phyloP scores from a whole-genome alignment of 257 asterid genomes.

The Forsythia suspensa region DNA sequence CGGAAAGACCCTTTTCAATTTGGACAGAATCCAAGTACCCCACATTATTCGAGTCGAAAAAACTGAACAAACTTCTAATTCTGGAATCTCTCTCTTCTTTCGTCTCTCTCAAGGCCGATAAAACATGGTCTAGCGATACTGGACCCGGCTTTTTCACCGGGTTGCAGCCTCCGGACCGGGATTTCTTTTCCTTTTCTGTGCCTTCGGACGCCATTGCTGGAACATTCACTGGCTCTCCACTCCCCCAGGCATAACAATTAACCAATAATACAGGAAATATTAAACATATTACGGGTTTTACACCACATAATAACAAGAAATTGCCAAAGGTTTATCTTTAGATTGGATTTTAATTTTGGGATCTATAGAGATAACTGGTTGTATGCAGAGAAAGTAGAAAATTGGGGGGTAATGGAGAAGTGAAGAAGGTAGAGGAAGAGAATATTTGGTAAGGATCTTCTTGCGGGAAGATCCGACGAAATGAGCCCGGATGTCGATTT shows the following conservation, averaged over 20 bases:
- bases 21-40: constrained; percentile 72
- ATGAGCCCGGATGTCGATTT: constrained; percentile 34
- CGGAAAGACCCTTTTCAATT: constrained; percentile 86
- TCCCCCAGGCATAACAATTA: too few relatives aligned
- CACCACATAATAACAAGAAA: background rate
- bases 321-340: background rate
- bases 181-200: constrained; percentile 22
- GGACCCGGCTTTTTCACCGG: constrained; percentile 89
- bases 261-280: too few relatives aligned
- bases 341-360: constrained; percentile 18
- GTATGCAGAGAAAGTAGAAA: background rate
- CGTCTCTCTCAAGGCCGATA: constrained; percentile 80
- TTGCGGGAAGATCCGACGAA: constrained; percentile 35
- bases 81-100: constrained; percentile 79
- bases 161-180: constrained; percentile 69
- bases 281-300: too few relatives aligned
- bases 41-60: constrained; percentile 65
- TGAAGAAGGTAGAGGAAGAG: constrained; percentile 18
- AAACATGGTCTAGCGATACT: constrained; percentile 80
- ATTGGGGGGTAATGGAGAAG: constrained; percentile 5
- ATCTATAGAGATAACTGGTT: constrained; percentile 27
- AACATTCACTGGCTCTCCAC: constrained; percentile 21
- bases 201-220: constrained; percentile 43
- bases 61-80: constrained; percentile 69
- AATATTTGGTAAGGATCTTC: constrained; percentile 40